Percentiles rank a stretch among this genome's conserved stretches.
Conservation (phyloP, 306 rosid genomes). For the Hippophae gyantsensis region DNA sequence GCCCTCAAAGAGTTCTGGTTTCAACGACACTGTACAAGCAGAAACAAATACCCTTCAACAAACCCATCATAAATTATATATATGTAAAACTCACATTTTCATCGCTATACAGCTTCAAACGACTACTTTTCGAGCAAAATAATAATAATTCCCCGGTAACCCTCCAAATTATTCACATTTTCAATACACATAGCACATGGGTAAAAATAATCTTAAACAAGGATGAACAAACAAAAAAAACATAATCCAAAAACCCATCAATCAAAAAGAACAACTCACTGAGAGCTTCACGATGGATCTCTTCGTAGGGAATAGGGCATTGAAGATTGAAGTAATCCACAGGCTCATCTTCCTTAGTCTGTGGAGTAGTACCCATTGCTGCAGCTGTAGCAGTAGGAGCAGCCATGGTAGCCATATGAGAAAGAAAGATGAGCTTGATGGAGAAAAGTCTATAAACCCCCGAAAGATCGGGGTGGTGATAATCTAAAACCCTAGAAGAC, state of each 20-base stretch:
- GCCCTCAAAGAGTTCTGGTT: conserved; percentile 94
- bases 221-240: background rate
- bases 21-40: conserved; percentile 67
- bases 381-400: conserved; percentile 21
- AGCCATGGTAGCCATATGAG: conserved; percentile 1
- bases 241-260: too few species aligned
- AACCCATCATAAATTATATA: background rate
- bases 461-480: too few species aligned
- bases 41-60: background rate
- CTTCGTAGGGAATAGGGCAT: conserved; percentile 89
- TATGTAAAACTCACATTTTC: background rate
- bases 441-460: too few species aligned
- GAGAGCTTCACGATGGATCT: conserved; percentile 95
- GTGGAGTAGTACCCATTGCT: conserved; percentile 3
- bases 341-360: conserved; percentile 32
- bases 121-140: too few species aligned
- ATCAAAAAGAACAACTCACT: conserved; percentile 34
- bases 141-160: too few species aligned
- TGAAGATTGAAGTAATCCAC: conserved; percentile 78
- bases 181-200: background rate
- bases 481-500: too few species aligned
- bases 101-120: background rate
- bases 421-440: too few species aligned
- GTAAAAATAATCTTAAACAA: background rate
- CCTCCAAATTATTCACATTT: background rate